These are phyloP conservation scores for Termitomyces sp. DNA, from an alignment of 768 basidiomycete genomes.

Conservation along the genomic window DNA sequence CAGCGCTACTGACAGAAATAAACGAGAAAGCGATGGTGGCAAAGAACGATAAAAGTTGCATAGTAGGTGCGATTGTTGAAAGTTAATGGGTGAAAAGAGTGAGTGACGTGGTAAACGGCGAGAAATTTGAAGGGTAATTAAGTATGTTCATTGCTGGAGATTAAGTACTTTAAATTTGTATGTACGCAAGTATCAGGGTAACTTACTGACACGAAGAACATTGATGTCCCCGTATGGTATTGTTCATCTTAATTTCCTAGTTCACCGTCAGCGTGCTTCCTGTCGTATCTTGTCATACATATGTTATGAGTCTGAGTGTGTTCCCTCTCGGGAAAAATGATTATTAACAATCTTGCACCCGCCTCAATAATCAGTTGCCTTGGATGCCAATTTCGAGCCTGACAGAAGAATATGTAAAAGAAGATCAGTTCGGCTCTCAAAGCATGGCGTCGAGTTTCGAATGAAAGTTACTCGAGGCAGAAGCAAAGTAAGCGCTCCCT, in stretches of 20 bases:
- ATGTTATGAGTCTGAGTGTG: background rate
- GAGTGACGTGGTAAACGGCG: background rate
- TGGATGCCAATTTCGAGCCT: background rate
- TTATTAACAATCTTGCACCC: background rate
- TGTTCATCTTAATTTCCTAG: background rate
- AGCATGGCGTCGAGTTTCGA: background rate
- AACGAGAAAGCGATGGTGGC: slow-evolving; percentile 24
- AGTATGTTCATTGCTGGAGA: background rate
- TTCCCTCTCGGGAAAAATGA: background rate
- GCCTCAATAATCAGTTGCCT: background rate
- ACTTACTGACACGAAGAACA: slow-evolving; percentile 1
- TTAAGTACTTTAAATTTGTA: background rate
- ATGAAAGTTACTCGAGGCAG: background rate
- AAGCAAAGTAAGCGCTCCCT: background rate
- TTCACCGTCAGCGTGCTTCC: background rate
- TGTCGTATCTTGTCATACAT: background rate
- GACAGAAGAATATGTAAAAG: background rate
- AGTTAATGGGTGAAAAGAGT: background rate
- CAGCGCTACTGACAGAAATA: slow-evolving; percentile 19
- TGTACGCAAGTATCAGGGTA: background rate
- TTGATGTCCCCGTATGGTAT: slow-evolving; percentile 9
- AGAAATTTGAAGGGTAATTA: background rate
- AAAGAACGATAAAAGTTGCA: slow-evolving; percentile 23
- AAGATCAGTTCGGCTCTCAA: background rate
- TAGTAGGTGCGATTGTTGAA: slow-evolving; percentile 1